Evolutionary conservation across 441 rosid species (phyloP), one percentile per base, ranked within the genome.

Genomic region (Pelargonium cotyledonis): DNA sequence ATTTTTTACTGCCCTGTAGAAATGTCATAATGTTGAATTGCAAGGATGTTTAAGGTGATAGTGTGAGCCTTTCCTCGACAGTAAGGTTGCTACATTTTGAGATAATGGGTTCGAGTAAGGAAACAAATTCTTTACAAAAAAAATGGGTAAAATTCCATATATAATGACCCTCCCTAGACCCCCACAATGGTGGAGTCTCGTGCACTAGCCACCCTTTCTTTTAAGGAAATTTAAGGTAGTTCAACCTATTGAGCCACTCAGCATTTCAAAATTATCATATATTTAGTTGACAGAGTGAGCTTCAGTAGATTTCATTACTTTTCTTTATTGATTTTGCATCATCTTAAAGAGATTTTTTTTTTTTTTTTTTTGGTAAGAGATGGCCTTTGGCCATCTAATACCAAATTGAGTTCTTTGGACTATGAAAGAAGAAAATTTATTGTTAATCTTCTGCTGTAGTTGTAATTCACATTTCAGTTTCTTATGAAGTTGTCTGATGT

Each of bases 241-340:
- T 41, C 46, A 41, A 46, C 14, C 1, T 11, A 46, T 46, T 14
- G 14, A 11, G 51, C 14, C 51, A 1, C 14, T 46, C 10, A 11
- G 14, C 14, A 11, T 46, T 46, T 10, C 51, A 23, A 26, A 61
- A 8, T 61, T 61, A n/a, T 61, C 65, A 23, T 23, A 2, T 11
- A 61, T 26, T 12, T 29, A 15, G 65, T 26, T 7, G 3, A 61
- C 16, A 26, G 40, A 46, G 1, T 61, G 38, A 26, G 41, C 40
- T 26, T 61, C 40, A 11, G 8, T 21, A 16, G 40, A 23, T 61
- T 61, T 26, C 38, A 3, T 23, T 61, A 23, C n/a, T 26, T 61
- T 58, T 61, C 63, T 58, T 41, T 14, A 60, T 23, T 60, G 35
- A 23, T 60, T 60, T 21, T 60, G 38, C 63, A 60, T 23, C 8